These are phyloP conservation scores for Phytophthora uliginosa DNA, from an alignment of 352 stramenopile species.

Conservation along the genomic window DNA sequence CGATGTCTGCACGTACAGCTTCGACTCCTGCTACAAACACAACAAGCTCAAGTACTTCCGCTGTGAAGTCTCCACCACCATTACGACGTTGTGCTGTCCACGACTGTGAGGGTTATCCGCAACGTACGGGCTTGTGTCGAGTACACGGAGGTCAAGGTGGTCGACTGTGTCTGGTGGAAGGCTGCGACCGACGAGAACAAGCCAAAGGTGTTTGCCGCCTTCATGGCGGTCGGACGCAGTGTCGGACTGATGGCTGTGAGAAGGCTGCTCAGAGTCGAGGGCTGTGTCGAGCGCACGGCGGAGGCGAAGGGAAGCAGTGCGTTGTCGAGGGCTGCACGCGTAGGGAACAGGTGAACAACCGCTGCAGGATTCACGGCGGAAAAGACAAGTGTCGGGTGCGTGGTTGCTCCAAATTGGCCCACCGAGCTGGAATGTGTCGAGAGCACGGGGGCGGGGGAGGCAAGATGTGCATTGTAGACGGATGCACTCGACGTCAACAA, in stretches of 20 bases:
- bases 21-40: not conserved
- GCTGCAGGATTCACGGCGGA: conserved; percentile 71
- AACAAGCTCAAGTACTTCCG: not conserved
- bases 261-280: conserved; percentile 64
- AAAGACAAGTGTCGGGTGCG: conserved; percentile 52
- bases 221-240: conserved; percentile 32
- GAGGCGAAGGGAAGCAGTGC: conserved; percentile 43
- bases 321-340: conserved; percentile 19
- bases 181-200: conserved; percentile 28
- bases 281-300: conserved; percentile 63
- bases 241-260: conserved; percentile 45
- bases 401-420: conserved; percentile 34
- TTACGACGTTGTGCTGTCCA: conserved; percentile 16
- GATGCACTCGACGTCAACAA: conserved; percentile 66
- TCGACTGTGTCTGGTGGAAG: conserved; percentile 19
- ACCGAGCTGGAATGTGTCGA: conserved; percentile 48
- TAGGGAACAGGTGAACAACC: conserved; percentile 41
- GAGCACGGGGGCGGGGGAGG: conserved; percentile 64
- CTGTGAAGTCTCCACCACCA: not conserved
- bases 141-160: conserved; percentile 24
- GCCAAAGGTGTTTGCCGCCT: conserved; percentile 17
- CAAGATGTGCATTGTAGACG: conserved; percentile 52
- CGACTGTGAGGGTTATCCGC: conserved; percentile 17
- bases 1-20: not conserved
- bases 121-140: conserved; percentile 26